These are phyloP conservation scores for Stramenopiles sp. DNA, from an alignment of 352 stramenopile genomes.

Conservation along the genomic window DNA sequence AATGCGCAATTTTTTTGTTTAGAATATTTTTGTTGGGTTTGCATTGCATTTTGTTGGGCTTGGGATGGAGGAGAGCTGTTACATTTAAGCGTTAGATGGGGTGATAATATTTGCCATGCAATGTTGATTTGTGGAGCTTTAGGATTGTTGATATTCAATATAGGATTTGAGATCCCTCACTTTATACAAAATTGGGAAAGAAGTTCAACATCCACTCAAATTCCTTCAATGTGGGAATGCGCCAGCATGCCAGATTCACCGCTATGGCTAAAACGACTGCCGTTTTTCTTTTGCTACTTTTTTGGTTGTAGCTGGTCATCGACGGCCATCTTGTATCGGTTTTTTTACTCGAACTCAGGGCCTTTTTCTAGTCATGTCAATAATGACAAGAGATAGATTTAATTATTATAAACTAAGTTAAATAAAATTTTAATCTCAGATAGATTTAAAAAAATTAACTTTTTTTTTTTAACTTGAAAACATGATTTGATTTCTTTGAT, in stretches of 20 bases:
- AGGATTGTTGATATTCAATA: background rate
- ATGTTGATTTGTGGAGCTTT: background rate
- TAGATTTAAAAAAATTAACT: too few relatives aligned
- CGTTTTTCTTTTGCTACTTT: background rate
- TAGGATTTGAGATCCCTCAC: background rate
- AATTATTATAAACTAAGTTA: too few relatives aligned
- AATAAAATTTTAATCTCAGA: too few relatives aligned
- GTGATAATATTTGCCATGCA: background rate
- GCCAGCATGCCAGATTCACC: background rate
- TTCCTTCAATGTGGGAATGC: background rate
- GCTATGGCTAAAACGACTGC: background rate
- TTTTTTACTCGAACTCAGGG: background rate
- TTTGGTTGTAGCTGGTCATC: background rate
- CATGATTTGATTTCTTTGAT: too few relatives aligned
- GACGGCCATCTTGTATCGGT: background rate
- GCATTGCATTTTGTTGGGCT: background rate
- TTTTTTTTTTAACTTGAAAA: too few relatives aligned
- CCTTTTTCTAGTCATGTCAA: too few relatives aligned
- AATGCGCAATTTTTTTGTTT: background rate
- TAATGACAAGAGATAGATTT: too few relatives aligned
- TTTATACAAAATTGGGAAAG: background rate
- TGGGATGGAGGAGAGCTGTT: background rate
- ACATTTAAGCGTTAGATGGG: background rate
- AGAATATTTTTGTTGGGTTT: background rate
- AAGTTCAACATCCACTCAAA: background rate